Evolutionary conservation across 495 filamentous ascomycete species (phyloP).

Genomic region (Terfezia claveryi): DNA sequence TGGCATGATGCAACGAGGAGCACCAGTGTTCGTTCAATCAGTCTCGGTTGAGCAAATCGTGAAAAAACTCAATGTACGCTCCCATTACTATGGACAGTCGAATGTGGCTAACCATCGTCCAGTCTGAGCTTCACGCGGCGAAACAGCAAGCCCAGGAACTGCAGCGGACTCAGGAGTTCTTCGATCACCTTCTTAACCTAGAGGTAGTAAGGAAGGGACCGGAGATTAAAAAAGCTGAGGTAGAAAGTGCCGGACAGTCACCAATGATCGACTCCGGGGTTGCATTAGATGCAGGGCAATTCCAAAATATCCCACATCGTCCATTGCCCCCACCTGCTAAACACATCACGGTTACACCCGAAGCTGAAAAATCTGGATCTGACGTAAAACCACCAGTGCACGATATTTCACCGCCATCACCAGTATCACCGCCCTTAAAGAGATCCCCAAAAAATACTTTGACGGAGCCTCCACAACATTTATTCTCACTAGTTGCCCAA

Average conservation of each 20-base stretch:
- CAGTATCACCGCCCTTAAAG: slow-evolving; percentile 31
- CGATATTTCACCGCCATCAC: background rate
- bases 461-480: slow-evolving; percentile 64
- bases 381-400: background rate
- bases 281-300: background rate
- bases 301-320: slow-evolving; percentile 1
- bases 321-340: slow-evolving; percentile 1
- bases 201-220: slow-evolving; percentile 43
- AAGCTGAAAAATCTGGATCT: background rate
- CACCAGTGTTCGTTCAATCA: slow-evolving; percentile 61
- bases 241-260: background rate
- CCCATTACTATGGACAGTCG: background rate
- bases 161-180: slow-evolving; percentile 54
- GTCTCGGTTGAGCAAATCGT: slow-evolving; percentile 88
- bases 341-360: slow-evolving; percentile 1
- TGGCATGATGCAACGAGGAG: slow-evolving; percentile 33
- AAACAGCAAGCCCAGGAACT: slow-evolving; percentile 73
- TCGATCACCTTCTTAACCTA: slow-evolving; percentile 49
- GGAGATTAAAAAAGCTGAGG: slow-evolving; percentile 22
- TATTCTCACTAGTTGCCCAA: slow-evolving; percentile 58
- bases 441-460: slow-evolving; percentile 45
- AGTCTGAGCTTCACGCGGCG: slow-evolving; percentile 76
- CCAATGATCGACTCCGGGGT: background rate
- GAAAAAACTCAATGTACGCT: slow-evolving; percentile 69
- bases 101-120: slow-evolving; percentile 1